phyloP scores from a whole-genome alignment of 2,329 filamentous ascomycete species.

The Aotearoamyces nothofagi region DNA sequence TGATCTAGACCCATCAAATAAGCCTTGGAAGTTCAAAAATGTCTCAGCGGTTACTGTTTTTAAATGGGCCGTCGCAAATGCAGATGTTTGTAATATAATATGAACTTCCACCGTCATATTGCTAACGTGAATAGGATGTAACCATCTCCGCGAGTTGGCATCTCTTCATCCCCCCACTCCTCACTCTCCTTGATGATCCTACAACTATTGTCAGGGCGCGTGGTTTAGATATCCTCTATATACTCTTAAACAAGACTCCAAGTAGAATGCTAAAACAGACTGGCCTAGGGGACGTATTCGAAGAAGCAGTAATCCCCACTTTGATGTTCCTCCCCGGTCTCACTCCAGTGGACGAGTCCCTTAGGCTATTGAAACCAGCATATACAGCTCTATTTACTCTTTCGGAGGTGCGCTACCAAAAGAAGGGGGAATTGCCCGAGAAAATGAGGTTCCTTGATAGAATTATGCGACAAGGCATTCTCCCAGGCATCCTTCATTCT shows the following conservation, averaged over 20 bases:
- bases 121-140: slow-evolving; percentile 18
- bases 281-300: slow-evolving; percentile 52
- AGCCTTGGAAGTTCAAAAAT: slow-evolving; percentile 45
- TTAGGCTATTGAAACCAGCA: slow-evolving; percentile 44
- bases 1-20: slow-evolving; percentile 26
- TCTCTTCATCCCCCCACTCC: slow-evolving; percentile 51
- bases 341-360: slow-evolving; percentile 58
- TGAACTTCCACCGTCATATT: slow-evolving; percentile 2
- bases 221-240: slow-evolving; percentile 37
- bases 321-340: slow-evolving; percentile 65
- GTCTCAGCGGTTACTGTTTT: slow-evolving; percentile 38
- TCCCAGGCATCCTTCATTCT: slow-evolving; percentile 40
- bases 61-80: slow-evolving; percentile 39
- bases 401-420: slow-evolving; percentile 13
- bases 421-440: slow-evolving; percentile 5
- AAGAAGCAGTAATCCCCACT: slow-evolving; percentile 53
- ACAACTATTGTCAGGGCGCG: slow-evolving; percentile 33
- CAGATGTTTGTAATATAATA: slow-evolving; percentile 27
- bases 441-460: slow-evolving; percentile 32
- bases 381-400: slow-evolving; percentile 54
- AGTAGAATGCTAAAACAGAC: slow-evolving; percentile 38
- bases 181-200: slow-evolving; percentile 53
- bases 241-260: slow-evolving; percentile 40
- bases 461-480: slow-evolving; percentile 38
- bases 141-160: slow-evolving; percentile 46